Evolutionary conservation across 805 yeast species (phyloP), one percentile per base, ranked within the genome.

Genomic region (Cyberlindnera samutprakarnensis): DNA sequence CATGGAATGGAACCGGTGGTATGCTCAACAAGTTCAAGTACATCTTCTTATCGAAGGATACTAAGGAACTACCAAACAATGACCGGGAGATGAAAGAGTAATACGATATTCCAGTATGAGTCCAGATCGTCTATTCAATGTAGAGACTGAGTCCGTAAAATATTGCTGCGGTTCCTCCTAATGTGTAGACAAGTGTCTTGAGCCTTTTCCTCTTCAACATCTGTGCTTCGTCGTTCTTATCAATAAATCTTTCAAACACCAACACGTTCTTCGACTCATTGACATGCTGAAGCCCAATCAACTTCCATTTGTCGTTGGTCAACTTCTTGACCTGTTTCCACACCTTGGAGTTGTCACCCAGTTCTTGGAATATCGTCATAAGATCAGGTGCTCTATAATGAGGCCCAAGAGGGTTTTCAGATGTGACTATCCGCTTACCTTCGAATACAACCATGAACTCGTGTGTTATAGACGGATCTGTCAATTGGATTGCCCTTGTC

Each of bases 1-100:
- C 59, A 5, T 90, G 96, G 96, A 80, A 82, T 46, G 88, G 92
- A 18, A 75, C 83, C 9, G 62, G 72, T 46, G 96, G 96, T 28
- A 86, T 92, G 14, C 58, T 78, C 32, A 76, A 79, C 25, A 66
- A 71, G 14, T 62, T 86, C 48, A 75, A 72, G 39, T 36, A 35
- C 18, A 36, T 45, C 27, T 39, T 41, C 33, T 25, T 51, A n/a
- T 44, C 64, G 2, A 40, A 47, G 31, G 43, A 35, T 18, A 40
- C 46, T 11, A 33, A 28, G 6, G 41, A 31, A 25, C 39, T 36
- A 9, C 37, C 40, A 14, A 28, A 28, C 26, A 25, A 23, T 12
- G 48, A 40, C 18, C 35, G 27, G 6, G 34, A 29, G 27, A 42
- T 43, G 45, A 14, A 27, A 24, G 39, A 38, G 20, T 35, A 27